A percentile compares a stretch with the other conserved stretches of the same genome.
phyloP scores from a whole-genome alignment of 176 grass and related monocot species.

The Oryza meyeriana region DNA sequence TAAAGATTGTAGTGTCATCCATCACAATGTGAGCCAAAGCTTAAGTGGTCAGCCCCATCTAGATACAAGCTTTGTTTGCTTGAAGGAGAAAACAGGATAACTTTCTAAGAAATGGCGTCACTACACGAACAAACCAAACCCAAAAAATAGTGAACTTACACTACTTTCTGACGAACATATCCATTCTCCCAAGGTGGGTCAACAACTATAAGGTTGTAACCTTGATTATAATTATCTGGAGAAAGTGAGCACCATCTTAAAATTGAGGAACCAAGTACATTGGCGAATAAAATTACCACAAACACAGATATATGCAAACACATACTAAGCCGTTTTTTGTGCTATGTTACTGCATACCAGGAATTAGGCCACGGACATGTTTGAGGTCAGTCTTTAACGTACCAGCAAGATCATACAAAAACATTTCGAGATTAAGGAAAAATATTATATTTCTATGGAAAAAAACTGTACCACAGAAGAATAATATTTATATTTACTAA shows the following conservation, averaged over 20 bases:
- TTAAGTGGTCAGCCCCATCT: background rate
- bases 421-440: background rate
- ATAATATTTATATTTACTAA: slow-evolving; percentile 41
- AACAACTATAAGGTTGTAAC: slow-evolving; percentile 90
- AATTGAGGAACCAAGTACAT: slow-evolving; percentile 20
- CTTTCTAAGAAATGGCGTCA: background rate
- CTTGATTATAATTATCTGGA: slow-evolving; percentile 51
- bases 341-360: slow-evolving; percentile 45
- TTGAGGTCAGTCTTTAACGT: slow-evolving; percentile 65
- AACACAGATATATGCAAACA: background rate
- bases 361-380: slow-evolving; percentile 64
- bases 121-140: slow-evolving; percentile 5
- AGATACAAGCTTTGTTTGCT: background rate
- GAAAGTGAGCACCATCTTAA: background rate
- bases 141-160: slow-evolving; percentile 39
- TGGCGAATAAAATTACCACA: background rate
- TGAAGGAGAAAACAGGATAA: background rate
- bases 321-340: background rate
- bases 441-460: slow-evolving; percentile 15
- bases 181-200: slow-evolving; percentile 97
- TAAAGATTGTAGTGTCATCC: background rate
- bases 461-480: slow-evolving; percentile 11
- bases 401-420: slow-evolving; percentile 40
- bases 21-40: background rate
- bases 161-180: slow-evolving; percentile 80